Conservation (phyloP, 2,329 filamentous ascomycete genomes). For the Ophiocordyceps camponoti-saundersi region DNA sequence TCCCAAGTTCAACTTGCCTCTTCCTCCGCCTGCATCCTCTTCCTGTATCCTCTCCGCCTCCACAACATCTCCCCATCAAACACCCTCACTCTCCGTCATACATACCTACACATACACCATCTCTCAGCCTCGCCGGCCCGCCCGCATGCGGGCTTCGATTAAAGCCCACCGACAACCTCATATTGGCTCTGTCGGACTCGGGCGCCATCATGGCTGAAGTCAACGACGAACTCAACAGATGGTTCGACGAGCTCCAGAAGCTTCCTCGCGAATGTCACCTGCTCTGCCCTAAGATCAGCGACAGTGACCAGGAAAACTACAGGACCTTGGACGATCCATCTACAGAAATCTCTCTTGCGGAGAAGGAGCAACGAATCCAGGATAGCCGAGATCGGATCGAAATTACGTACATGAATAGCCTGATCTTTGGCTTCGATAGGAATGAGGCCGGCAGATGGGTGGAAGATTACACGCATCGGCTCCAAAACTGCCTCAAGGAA, state of each 20-base stretch:
- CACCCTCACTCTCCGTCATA: background rate
- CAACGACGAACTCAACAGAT: constrained; percentile 22
- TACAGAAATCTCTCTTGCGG: constrained; percentile 28
- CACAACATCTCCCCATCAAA: background rate
- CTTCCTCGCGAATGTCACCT: constrained; percentile 40
- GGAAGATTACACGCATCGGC: constrained; percentile 36
- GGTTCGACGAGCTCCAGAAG: constrained; percentile 24
- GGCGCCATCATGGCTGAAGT: constrained; percentile 18
- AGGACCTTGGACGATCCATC: constrained; percentile 27
- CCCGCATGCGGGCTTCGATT: background rate
- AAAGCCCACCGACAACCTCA: constrained; percentile 1
- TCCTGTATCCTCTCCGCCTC: background rate
- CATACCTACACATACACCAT: too few relatives aligned
- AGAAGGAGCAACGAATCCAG: constrained; percentile 35
- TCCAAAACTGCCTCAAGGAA: constrained; percentile 40
- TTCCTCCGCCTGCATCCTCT: background rate
- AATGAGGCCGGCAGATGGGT: constrained; percentile 43
- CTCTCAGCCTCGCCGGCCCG: background rate
- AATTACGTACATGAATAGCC: constrained; percentile 48
- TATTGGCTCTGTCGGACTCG: background rate
- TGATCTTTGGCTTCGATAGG: constrained; percentile 50
- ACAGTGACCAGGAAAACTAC: constrained; percentile 49
- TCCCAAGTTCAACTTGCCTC: background rate
- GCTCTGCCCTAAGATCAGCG: constrained; percentile 47
- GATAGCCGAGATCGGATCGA: constrained; percentile 39